phyloP scores from a whole-genome alignment of 495 filamentous ascomycete species.

The Bombardia bombarda region DNA sequence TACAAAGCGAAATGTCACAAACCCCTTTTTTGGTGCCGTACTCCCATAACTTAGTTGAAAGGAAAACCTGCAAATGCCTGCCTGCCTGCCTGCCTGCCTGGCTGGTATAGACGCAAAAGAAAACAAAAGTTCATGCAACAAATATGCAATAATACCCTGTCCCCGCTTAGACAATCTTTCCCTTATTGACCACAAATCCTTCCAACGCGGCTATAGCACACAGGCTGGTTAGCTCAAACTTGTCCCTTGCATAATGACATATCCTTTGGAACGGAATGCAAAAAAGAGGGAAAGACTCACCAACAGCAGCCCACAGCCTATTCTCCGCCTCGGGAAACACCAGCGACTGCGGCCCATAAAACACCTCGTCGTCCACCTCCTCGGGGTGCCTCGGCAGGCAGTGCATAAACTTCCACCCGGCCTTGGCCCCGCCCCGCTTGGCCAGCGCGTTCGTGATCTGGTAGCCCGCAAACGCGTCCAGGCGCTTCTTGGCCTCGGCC shows the following conservation, averaged over 20 bases:
- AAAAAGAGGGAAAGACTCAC: conserved; percentile 28
- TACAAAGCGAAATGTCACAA: too few relatives aligned
- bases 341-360: conserved; percentile 71
- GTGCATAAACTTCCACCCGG: conserved; percentile 97
- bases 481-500: conserved; percentile 61
- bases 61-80: conserved; percentile 8
- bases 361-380: conserved; percentile 91
- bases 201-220: conserved; percentile 63
- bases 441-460: conserved; percentile 82
- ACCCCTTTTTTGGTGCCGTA: background rate
- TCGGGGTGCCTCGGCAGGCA: conserved; percentile 90
- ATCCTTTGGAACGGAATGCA: too few relatives aligned
- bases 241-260: background rate
- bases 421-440: conserved; percentile 75
- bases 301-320: conserved; percentile 78
- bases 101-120: background rate
- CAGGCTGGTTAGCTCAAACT: conserved; percentile 5
- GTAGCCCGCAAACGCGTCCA: conserved; percentile 80
- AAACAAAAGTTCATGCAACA: background rate
- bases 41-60: conserved; percentile 1
- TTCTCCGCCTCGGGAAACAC: conserved; percentile 96
- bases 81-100: background rate
- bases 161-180: conserved; percentile 40
- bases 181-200: conserved; percentile 86
- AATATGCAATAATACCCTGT: conserved; percentile 4